Base-by-base conservation (phyloP, 106 monocot genomes). In the Chionographis japonica region DNA sequence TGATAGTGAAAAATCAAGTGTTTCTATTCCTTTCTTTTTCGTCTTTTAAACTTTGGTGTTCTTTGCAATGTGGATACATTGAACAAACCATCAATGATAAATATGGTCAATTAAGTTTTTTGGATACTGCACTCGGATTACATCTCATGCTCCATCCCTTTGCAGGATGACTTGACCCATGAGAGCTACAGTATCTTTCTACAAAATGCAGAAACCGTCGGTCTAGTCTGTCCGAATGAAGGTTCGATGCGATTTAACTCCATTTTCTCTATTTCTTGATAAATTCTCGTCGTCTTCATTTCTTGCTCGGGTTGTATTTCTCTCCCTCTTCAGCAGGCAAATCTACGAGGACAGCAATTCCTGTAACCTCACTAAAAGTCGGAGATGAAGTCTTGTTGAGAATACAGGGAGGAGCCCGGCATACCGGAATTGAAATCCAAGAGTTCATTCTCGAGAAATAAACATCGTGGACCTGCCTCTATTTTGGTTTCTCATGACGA, bases 151-250 rank as follows among this genome's bases (percentile, higher is more conserved):
- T 37, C 56, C 60, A 27, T 65, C 37, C 56, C 12, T 19, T 55
- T 68, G 67, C 72, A 82, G 78, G 72, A 74, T 11, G 67, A 60
- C 37, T 58, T 27, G 9, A 61, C 75, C 41, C 19, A 77, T 20
- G 79, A 87, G 38, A 70, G 57, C 0, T 79, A 77, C 37, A 87
- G 52, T 58, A 87, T 87, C 64, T 83, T 87, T 72, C 76, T 87
- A 39, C 86, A 83, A 35, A 87, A 87, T 70, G 83, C 83, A 61
- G 86, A 87, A 66, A 87, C 86, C n/a, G 86, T 87, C 35, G 83
- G 83, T 37, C 67, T 83, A 51, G 72, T 87, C 36, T 76, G 79
- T 15, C 83, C 79, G 46, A 9, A 10, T 52, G 73, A 70, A 73
- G 79, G 86, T 87, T 51, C 27, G 27, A 27, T 27, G n/a, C 27